phyloP scores from a whole-genome alignment of 2,329 filamentous ascomycete genomes.

The Sporothrix brunneoviolacea region DNA sequence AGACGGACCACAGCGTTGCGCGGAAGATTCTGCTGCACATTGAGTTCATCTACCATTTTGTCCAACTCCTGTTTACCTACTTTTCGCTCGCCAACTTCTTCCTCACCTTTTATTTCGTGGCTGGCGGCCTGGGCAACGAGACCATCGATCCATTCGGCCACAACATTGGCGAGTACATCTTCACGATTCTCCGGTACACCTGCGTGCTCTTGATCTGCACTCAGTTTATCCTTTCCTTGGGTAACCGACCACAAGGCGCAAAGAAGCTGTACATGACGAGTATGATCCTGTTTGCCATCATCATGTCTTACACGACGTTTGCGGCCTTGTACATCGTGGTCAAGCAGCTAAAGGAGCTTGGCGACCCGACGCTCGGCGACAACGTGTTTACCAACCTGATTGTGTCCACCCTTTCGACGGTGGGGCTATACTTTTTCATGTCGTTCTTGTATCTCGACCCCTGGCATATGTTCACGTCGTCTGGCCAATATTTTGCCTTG shows the following conservation, averaged over 20 bases:
- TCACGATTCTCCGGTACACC: constrained; percentile 76
- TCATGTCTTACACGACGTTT: constrained; percentile 95
- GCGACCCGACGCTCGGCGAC: constrained; percentile 48
- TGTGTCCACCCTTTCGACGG: constrained; percentile 77
- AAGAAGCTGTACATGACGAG: constrained; percentile 82
- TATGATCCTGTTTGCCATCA: constrained; percentile 84
- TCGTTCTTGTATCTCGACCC: constrained; percentile 94
- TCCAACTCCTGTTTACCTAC: constrained; percentile 90
- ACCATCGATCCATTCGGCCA: constrained; percentile 87
- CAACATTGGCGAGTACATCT: constrained; percentile 75
- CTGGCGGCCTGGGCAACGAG: constrained; percentile 76
- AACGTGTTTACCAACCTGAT: constrained; percentile 95
- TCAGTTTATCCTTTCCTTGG: constrained; percentile 94
- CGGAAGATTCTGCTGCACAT: constrained; percentile 90
- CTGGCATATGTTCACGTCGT: constrained; percentile 97
- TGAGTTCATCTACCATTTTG: constrained; percentile 91
- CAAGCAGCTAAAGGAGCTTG: constrained; percentile 62
- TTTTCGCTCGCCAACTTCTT: constrained; percentile 99
- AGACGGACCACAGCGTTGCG: constrained; percentile 80
- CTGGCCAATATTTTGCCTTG: constrained; percentile 85
- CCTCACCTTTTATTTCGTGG: constrained; percentile 96
- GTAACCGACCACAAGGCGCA: constrained; percentile 91
- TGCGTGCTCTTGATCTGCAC: constrained; percentile 83
- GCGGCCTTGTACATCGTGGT: constrained; percentile 84
- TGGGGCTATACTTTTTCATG: constrained; percentile 94